These are phyloP conservation scores for Fusarium nanum DNA, from an alignment of 2,329 filamentous ascomycete species.

Conservation along the genomic window DNA sequence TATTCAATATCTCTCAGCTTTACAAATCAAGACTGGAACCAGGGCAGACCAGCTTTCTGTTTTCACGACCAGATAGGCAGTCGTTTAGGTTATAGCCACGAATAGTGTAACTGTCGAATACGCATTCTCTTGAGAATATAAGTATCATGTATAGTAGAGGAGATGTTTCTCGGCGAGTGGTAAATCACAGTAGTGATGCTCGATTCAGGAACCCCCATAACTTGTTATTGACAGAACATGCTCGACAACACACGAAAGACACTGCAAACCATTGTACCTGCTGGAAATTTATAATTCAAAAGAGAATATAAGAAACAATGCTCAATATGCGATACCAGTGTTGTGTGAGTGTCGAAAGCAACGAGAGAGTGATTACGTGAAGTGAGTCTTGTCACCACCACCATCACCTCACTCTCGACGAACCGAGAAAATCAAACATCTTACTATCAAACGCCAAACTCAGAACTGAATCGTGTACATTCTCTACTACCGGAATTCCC, in stretches of 20 bases:
- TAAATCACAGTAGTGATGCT: not conserved
- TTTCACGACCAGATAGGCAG: not conserved
- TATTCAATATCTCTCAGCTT: not conserved
- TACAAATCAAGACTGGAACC: not conserved
- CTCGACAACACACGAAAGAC: not conserved
- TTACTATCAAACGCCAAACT: not conserved
- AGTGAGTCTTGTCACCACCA: not conserved
- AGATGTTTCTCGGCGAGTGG: not conserved
- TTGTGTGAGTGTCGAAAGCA: not conserved
- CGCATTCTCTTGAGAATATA: not conserved
- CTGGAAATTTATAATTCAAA: fast-evolving
- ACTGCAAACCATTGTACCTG: not conserved
- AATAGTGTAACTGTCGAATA: not conserved
- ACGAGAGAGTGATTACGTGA: not conserved
- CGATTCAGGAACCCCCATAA: not conserved
- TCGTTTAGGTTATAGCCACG: not conserved
- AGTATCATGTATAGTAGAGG: not conserved
- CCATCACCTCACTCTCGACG: not conserved
- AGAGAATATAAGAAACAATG: too few relatives aligned
- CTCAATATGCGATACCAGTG: not conserved
- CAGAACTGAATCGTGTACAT: not conserved
- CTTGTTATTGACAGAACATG: not conserved
- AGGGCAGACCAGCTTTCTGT: not conserved
- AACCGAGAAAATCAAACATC: not conserved
- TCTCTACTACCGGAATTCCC: too few relatives aligned